Evolutionary conservation across 805 yeast species (phyloP).

Genomic region (Kurtzmaniella cleridarum): DNA sequence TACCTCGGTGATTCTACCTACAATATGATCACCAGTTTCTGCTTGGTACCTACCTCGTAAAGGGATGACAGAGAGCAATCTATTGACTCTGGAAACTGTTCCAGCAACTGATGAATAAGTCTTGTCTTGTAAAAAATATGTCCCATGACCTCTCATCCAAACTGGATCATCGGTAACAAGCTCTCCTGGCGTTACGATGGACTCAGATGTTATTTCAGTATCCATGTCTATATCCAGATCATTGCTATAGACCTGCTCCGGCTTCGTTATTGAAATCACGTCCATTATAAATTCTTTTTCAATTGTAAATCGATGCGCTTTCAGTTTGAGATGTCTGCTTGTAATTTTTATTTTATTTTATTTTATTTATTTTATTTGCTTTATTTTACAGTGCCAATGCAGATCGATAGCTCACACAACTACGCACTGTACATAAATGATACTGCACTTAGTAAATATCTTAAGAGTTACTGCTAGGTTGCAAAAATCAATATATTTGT

Average conservation of each 20-base stretch:
- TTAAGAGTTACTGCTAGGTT: no score
- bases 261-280: conserved; percentile 35
- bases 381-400: no score
- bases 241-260: conserved; percentile 11
- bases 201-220: conserved; percentile 13
- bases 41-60: conserved; percentile 85
- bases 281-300: neutral
- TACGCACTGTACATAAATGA: no score
- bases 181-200: conserved; percentile 91
- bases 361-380: no score
- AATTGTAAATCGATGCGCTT: no score
- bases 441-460: no score
- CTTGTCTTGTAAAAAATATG: conserved; percentile 67
- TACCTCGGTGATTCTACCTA: conserved; percentile 92
- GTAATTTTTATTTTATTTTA: no score
- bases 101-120: conserved; percentile 95
- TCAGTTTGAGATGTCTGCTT: no score
- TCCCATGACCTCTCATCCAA: conserved; percentile 99
- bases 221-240: conserved; percentile 42
- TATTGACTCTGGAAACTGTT: conserved; percentile 76
- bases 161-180: conserved; percentile 90
- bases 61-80: conserved; percentile 79
- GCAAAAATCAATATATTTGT: no score
- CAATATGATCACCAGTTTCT: conserved; percentile 93
- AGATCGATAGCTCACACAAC: no score